These are phyloP conservation scores for Emiliania huxleyi DNA, from an alignment of 78 protist species.

Conservation along the genomic window DNA sequence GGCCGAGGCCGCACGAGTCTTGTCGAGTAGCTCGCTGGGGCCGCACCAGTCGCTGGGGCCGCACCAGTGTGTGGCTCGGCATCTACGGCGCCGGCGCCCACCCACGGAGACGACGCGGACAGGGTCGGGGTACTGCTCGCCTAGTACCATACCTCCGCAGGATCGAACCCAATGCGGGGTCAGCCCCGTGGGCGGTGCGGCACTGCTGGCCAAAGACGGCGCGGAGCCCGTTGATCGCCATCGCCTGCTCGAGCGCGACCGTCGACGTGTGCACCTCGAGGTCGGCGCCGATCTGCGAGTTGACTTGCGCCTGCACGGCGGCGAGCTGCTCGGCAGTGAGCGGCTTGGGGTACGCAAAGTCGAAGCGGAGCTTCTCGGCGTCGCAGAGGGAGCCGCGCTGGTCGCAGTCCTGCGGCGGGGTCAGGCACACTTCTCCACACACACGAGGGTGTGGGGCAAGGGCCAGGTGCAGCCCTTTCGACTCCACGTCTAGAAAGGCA, in stretches of 20 bases:
- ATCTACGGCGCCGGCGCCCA: not conserved
- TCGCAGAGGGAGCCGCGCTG: slow-evolving; percentile 91
- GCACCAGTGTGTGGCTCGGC: too few species aligned
- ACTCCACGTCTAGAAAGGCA: too few species aligned
- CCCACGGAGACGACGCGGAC: slow-evolving; percentile 92
- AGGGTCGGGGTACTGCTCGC: slow-evolving; percentile 88
- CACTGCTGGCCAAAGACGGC: slow-evolving; percentile 83
- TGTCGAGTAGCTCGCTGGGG: too few species aligned
- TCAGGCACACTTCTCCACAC: too few species aligned
- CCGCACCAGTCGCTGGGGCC: too few species aligned
- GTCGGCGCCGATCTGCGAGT: slow-evolving; percentile 40
- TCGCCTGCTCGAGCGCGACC: slow-evolving; percentile 66
- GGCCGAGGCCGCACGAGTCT: too few species aligned
- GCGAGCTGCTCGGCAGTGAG: not conserved
- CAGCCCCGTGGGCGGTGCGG: too few species aligned
- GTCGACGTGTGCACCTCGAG: slow-evolving; percentile 53
- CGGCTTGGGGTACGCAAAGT: slow-evolving; percentile 60
- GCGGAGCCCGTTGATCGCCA: slow-evolving; percentile 73
- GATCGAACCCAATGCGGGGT: too few species aligned
- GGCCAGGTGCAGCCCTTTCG: too few species aligned
- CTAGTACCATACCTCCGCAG: too few species aligned
- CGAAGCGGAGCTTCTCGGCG: slow-evolving; percentile 81
- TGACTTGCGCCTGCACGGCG: not conserved
- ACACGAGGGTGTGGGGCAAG: too few species aligned
- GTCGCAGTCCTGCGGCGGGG: slow-evolving; percentile 71